These are phyloP conservation scores for Trichothecium roseum DNA, from an alignment of 2,329 filamentous ascomycete genomes.

Conservation along the genomic window DNA sequence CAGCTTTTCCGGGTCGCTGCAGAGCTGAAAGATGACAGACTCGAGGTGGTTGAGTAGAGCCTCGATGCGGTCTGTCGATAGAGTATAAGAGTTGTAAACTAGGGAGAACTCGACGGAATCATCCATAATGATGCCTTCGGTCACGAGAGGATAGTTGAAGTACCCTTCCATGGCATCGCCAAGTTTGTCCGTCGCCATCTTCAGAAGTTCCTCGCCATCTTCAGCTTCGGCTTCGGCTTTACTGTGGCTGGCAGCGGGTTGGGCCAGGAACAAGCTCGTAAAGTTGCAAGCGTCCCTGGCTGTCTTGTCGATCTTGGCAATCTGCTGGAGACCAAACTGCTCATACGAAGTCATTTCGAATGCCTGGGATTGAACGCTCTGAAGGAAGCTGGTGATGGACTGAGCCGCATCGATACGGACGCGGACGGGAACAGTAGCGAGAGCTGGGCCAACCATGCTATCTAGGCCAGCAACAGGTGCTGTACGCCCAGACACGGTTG, in stretches of 20 bases:
- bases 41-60: constrained; percentile 8
- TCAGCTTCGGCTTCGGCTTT: neutral
- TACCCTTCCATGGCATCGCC: constrained; percentile 17
- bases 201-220: neutral
- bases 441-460: constrained; percentile 5
- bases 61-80: constrained; percentile 4
- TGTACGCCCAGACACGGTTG: constrained; percentile 13
- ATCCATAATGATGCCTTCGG: constrained; percentile 3
- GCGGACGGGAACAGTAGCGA: constrained; percentile 1
- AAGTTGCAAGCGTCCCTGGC: constrained; percentile 8
- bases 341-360: constrained; percentile 7
- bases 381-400: neutral
- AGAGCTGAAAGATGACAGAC: constrained; percentile 7
- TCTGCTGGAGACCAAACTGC: constrained; percentile 11
- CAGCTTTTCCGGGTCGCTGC: constrained; percentile 1
- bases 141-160: constrained; percentile 6
- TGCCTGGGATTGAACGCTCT: constrained; percentile 3
- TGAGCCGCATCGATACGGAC: neutral
- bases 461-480: constrained; percentile 7
- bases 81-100: constrained; percentile 3
- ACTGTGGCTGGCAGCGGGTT: neutral
- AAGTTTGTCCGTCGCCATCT: neutral
- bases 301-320: constrained; percentile 5
- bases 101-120: neutral
- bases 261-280: constrained; percentile 8